Base-by-base conservation (phyloP, 805 yeast genomes). In the Lachancea sp. region DNA sequence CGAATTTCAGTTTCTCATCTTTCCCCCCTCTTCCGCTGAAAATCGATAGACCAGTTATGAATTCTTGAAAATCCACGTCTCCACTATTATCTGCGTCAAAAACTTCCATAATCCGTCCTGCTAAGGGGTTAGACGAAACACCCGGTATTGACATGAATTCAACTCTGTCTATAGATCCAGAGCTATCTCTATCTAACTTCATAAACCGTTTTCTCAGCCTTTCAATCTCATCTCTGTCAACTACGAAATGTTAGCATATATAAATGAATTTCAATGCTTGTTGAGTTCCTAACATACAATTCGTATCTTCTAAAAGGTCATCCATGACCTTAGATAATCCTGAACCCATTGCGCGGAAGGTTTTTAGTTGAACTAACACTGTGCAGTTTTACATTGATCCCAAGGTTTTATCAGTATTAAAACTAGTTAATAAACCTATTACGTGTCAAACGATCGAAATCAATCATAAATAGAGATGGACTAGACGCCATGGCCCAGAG, bases 101-200 rank as follows among this genome's bases (percentile, higher is more conserved):
- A 15, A 92, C 89, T 50, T 92, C 97, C 73, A 94, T 83, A 42
- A 92, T 77, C 38, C 99, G 71, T 5, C 79, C 68, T 0, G 97
- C 96, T 37, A 92, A 69, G 4, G 98, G 98, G 54, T 92, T 92
- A 20, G 82, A 73, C 4, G 86, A 77, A 20, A 92, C 87, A 0
- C 97, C 96, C 0, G 98, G 98, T 28, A 92, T 90, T 1, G 87
- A 77, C 51, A 90, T 69, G 56, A 94, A 90, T 63, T 92, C 99
- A 29, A 78, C 79, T 51, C 82, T 83, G 45, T 92, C 97, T 34
- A 92, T 83, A 5, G 94, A 80, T 1, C 98, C 98, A 2, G 88
- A 80, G 41, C 87, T 83, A 62, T 92, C 97, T 46, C 83, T 80
- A 62, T 92, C 99, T 39, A 92, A 68, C 56, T 94, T 92, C 94